Conservation (phyloP, 371 early-diverging fungal genomes). For the Syncephalis plumigaleata region DNA sequence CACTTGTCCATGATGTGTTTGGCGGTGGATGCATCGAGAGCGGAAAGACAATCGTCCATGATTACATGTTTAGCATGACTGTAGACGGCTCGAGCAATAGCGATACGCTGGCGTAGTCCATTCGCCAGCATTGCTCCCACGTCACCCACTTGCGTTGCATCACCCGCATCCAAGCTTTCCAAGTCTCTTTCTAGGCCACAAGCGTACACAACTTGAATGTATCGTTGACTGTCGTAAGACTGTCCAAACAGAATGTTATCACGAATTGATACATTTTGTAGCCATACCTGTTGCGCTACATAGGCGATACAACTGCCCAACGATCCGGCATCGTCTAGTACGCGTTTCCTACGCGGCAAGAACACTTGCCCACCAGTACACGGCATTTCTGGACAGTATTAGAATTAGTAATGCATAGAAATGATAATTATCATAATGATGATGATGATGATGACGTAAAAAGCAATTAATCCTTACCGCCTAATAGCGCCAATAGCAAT, state of each 20-base stretch:
- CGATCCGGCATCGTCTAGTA: slow-evolving; percentile 14
- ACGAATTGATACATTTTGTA: slow-evolving; percentile 64
- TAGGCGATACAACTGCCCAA: slow-evolving; percentile 45
- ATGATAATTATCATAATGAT: no score
- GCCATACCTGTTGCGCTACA: slow-evolving; percentile 76
- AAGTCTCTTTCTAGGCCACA: slow-evolving; percentile 60
- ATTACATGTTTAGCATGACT: slow-evolving; percentile 48
- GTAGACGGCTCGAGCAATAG: slow-evolving; percentile 73
- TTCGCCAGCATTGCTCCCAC: slow-evolving; percentile 57
- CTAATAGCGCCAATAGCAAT: slow-evolving; percentile 46
- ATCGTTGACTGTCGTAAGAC: slow-evolving; percentile 37
- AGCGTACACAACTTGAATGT: slow-evolving; percentile 36
- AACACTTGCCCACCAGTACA: slow-evolving; percentile 22
- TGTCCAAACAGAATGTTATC: slow-evolving; percentile 78
- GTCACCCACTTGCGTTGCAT: slow-evolving; percentile 86
- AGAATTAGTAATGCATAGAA: no score
- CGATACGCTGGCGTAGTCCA: slow-evolving; percentile 63
- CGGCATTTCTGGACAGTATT: no score
- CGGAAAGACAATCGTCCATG: slow-evolving; percentile 70
- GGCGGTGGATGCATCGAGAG: slow-evolving; percentile 77
- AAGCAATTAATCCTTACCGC: slow-evolving; percentile 30
- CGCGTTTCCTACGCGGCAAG: slow-evolving; percentile 20
- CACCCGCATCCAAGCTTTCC: slow-evolving; percentile 62
- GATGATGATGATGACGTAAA: no score
- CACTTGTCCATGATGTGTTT: slow-evolving; percentile 58